phyloP scores from a whole-genome alignment of 768 basidiomycete genomes.

The Tricholomella constricta region DNA sequence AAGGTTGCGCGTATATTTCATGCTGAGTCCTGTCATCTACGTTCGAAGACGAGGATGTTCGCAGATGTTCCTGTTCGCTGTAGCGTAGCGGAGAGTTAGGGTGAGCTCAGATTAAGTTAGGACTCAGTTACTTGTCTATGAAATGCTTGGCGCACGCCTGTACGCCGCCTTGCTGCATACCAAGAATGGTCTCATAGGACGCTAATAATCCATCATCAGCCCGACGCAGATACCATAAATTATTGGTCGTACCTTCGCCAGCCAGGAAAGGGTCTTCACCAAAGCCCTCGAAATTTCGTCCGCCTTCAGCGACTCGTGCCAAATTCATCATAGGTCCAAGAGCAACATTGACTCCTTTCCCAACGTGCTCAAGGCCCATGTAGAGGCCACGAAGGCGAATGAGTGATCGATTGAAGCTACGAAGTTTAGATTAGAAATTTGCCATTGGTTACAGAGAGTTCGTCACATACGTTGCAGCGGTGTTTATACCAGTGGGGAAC shows the following conservation, averaged over 20 bases:
- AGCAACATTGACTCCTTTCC: slow-evolving; percentile 74
- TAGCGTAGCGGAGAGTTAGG: neutral
- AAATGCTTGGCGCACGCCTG: slow-evolving; percentile 88
- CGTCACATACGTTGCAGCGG: slow-evolving; percentile 57
- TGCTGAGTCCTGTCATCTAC: slow-evolving; percentile 82
- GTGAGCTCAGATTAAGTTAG: slow-evolving; percentile 37
- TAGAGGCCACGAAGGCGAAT: slow-evolving; percentile 66
- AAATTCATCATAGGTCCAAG: slow-evolving; percentile 74
- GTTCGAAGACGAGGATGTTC: slow-evolving; percentile 59
- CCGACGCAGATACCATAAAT: too few relatives aligned
- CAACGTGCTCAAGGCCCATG: slow-evolving; percentile 74
- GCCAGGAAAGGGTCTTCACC: slow-evolving; percentile 76
- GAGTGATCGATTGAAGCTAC: slow-evolving; percentile 46
- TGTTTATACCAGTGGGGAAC: slow-evolving; percentile 68
- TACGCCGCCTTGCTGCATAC: slow-evolving; percentile 77
- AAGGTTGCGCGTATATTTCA: slow-evolving; percentile 72
- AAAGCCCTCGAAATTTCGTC: slow-evolving; percentile 83
- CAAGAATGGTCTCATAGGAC: slow-evolving; percentile 79
- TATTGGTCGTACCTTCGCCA: slow-evolving; percentile 44
- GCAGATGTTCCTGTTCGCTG: slow-evolving; percentile 70
- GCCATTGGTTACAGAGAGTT: neutral
- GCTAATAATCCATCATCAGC: too few relatives aligned
- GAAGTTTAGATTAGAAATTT: neutral
- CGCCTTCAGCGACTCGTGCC: slow-evolving; percentile 61
- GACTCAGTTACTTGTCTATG: slow-evolving; percentile 62